Evolutionary conservation across 2,329 filamentous ascomycete species (phyloP).

Genomic region (Calonectria crousiana): DNA sequence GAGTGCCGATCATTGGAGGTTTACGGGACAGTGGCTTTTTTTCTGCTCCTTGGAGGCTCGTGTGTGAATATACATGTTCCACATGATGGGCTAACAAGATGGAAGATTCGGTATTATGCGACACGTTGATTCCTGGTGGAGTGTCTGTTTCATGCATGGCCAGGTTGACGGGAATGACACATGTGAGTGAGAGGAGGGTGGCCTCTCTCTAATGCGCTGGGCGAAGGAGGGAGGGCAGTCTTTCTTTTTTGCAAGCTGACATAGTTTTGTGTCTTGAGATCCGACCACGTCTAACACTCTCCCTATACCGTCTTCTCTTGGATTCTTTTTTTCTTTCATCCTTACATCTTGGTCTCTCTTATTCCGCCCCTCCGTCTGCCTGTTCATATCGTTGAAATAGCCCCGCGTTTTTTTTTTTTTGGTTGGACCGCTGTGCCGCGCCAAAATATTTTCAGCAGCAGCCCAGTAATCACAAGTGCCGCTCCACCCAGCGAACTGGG

Average conservation of each 20-base stretch:
- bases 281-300: background rate
- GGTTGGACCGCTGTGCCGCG: conserved; percentile 20
- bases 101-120: background rate
- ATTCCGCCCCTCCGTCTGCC: background rate
- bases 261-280: background rate
- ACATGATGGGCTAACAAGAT: background rate
- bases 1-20: conserved; percentile 12
- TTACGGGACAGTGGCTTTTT: background rate
- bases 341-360: background rate
- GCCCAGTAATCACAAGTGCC: background rate
- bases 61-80: background rate
- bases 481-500: conserved; percentile 22
- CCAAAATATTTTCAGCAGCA: conserved; percentile 40
- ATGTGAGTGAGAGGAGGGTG: conserved; percentile 21
- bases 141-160: background rate
- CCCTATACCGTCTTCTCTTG: background rate
- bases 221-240: background rate
- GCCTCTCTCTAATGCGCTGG: background rate
- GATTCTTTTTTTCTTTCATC: background rate
- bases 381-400: background rate
- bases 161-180: conserved; percentile 38
- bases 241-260: background rate
- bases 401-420: conserved; percentile 40
- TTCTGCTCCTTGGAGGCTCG: background rate
- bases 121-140: background rate